Percentiles rank a stretch among this genome's conserved stretches.
These are phyloP conservation scores for Phytophthora sp. DNA, from an alignment of 352 stramenopile species.

Conservation along the genomic window DNA sequence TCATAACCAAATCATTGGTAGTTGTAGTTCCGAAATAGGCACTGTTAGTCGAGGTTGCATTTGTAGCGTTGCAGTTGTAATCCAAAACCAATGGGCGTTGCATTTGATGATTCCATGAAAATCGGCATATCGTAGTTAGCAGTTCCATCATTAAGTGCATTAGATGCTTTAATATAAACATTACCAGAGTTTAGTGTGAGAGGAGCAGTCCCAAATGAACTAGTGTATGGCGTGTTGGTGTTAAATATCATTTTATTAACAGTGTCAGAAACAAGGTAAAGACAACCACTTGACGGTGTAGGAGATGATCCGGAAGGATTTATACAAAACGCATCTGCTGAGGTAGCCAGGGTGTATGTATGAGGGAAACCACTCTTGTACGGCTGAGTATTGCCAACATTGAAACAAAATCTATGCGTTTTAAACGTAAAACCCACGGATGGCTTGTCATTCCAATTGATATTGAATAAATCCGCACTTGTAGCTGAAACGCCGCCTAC, in stretches of 20 bases:
- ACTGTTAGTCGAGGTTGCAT: not conserved
- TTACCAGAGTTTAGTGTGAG: constrained; percentile 10
- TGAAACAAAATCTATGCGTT: constrained; percentile 27
- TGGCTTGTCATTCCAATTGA: constrained; percentile 21
- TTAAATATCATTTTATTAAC: constrained; percentile 23
- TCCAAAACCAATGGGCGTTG: constrained; percentile 16
- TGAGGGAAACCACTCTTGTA: constrained; percentile 23
- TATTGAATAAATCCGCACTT: constrained; percentile 15
- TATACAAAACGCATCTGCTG: not conserved
- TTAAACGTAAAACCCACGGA: constrained; percentile 16
- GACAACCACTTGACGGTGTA: constrained; percentile 14
- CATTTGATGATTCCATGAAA: constrained; percentile 20
- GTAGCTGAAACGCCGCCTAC: constrained; percentile 19
- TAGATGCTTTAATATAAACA: constrained; percentile 25
- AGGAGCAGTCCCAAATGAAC: constrained; percentile 7
- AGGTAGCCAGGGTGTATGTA: constrained; percentile 3
- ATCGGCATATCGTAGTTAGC: constrained; percentile 15
- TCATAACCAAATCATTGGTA: constrained; percentile 19
- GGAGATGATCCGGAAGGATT: not conserved
- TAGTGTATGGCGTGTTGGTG: constrained; percentile 19
- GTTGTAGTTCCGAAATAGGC: constrained; percentile 7
- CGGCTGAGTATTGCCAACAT: constrained; percentile 22
- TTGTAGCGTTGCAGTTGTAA: constrained; percentile 20
- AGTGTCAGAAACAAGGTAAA: constrained; percentile 19
- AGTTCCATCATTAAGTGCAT: not conserved